A percentile compares a stretch with the other conserved stretches of the same genome.
Conservation (phyloP, 495 filamentous ascomycete species). For the Oidiodendron maius region DNA sequence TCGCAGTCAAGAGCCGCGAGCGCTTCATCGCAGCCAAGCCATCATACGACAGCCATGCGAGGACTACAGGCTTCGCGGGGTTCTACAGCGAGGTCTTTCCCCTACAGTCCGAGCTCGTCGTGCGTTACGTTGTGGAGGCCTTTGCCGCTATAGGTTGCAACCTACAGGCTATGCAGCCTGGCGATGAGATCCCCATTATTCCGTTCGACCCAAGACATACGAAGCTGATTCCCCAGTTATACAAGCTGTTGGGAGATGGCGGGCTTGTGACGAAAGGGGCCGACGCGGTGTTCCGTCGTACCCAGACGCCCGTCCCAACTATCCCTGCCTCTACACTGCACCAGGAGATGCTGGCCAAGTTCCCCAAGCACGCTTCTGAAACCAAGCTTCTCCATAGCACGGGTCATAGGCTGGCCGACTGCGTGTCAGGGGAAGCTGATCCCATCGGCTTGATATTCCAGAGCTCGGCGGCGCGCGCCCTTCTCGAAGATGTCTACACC, state of each 20-base stretch:
- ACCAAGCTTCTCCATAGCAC: constrained; percentile 37
- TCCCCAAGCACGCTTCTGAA: constrained; percentile 31
- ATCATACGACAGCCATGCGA: constrained; percentile 13
- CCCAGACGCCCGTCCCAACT: too few species aligned
- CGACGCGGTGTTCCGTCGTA: constrained; percentile 24
- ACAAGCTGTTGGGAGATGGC: constrained; percentile 26
- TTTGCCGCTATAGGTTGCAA: constrained; percentile 30
- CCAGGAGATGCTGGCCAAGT: constrained; percentile 27
- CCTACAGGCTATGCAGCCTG: constrained; percentile 20
- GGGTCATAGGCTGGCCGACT: constrained; percentile 34
- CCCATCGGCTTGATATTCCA: constrained; percentile 44
- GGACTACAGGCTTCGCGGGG: constrained; percentile 1
- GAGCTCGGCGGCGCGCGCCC: constrained; percentile 21
- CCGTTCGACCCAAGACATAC: constrained; percentile 19
- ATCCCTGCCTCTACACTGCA: constrained; percentile 31
- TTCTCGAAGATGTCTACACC: constrained; percentile 10
- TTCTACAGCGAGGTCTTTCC: constrained; percentile 32
- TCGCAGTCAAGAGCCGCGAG: constrained; percentile 1
- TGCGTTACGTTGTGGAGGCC: constrained; percentile 34
- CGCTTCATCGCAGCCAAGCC: neutral
- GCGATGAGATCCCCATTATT: constrained; percentile 20
- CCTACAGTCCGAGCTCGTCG: constrained; percentile 29
- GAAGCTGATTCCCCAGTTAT: constrained; percentile 26
- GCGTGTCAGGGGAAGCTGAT: constrained; percentile 37
- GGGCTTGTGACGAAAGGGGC: constrained; percentile 16